Percentiles rank a stretch among this genome's conserved stretches.
Evolutionary conservation across 2,329 filamentous ascomycete species (phyloP).

Genomic region (Aspergillus melleus): DNA sequence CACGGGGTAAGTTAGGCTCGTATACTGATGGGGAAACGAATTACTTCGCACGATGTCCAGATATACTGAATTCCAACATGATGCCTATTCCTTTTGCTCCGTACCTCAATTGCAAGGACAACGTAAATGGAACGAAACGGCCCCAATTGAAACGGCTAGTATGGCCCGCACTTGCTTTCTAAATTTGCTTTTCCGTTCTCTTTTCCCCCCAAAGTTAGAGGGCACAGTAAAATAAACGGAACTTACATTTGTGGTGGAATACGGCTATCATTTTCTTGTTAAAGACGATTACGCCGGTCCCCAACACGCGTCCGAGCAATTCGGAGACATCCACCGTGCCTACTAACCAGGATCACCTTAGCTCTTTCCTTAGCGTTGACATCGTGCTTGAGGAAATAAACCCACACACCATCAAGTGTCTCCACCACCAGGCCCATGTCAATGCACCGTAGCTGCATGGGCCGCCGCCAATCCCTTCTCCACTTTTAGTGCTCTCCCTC

Average conservation of each 20-base stretch:
- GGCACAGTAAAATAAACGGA: neutral
- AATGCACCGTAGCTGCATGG: constrained; percentile 33
- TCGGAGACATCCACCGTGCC: constrained; percentile 9
- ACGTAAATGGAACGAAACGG: no score
- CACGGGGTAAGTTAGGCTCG: no score
- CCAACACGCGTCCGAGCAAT: neutral
- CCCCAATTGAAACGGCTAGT: neutral
- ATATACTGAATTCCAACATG: no score
- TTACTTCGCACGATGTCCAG: no score
- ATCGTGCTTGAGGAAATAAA: constrained; percentile 12
- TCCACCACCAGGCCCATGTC: constrained; percentile 29
- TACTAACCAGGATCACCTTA: constrained; percentile 7
- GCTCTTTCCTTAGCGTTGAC: constrained; percentile 8
- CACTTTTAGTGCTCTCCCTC: constrained; percentile 27
- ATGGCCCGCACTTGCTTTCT: no score
- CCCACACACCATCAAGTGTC: constrained; percentile 19
- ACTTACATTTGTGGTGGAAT: neutral
- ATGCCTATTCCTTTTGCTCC: no score
- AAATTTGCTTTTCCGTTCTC: neutral
- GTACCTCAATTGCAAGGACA: no score
- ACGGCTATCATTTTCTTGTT: neutral
- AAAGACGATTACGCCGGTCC: neutral
- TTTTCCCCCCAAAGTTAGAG: neutral
- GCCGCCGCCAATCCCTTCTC: constrained; percentile 36
- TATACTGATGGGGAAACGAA: no score